Evolutionary conservation across 2,329 filamentous ascomycete genomes (phyloP).

Genomic region (Zalaria obscura): DNA sequence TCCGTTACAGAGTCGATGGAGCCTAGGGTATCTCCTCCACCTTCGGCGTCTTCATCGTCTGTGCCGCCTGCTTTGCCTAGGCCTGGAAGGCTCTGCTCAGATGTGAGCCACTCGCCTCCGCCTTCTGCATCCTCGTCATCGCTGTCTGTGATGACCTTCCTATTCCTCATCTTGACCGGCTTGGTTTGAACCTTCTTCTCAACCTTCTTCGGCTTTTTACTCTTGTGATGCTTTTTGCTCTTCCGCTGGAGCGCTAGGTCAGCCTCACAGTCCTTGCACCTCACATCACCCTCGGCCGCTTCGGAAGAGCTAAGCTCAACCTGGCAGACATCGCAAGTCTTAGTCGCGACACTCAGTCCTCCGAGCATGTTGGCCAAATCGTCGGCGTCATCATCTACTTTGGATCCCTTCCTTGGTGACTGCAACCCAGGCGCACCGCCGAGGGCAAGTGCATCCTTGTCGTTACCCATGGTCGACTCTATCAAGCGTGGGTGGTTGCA

Average conservation of each 20-base stretch:
- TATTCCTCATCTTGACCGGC: constrained; percentile 30
- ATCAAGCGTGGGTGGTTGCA: constrained; percentile 91
- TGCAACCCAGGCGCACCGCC: constrained; percentile 28
- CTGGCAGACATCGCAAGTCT: constrained; percentile 75
- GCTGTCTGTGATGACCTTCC: constrained; percentile 46
- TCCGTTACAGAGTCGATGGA: constrained; percentile 54
- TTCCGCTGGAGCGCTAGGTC: constrained; percentile 14
- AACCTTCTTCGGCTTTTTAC: constrained; percentile 7
- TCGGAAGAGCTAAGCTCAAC: constrained; percentile 47
- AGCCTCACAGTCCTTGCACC: constrained; percentile 61
- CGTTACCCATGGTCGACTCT: constrained; percentile 69
- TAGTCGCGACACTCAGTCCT: constrained; percentile 62
- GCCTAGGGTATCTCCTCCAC: constrained; percentile 65
- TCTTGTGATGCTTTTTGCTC: constrained; percentile 13
- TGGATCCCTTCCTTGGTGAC: constrained; percentile 23
- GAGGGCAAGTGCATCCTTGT: constrained; percentile 69
- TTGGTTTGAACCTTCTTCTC: constrained; percentile 14
- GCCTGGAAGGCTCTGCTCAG: constrained; percentile 39
- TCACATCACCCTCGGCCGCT: constrained; percentile 34
- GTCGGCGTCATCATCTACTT: constrained; percentile 55
- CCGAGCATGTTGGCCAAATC: constrained; percentile 76
- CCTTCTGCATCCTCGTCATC: constrained; percentile 49
- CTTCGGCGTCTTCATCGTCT: constrained; percentile 80
- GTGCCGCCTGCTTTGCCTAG: constrained; percentile 61
- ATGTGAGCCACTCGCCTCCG: constrained; percentile 68